These are phyloP conservation scores for Mucuna pruriens DNA, from an alignment of 306 rosid species.

Conservation along the genomic window DNA sequence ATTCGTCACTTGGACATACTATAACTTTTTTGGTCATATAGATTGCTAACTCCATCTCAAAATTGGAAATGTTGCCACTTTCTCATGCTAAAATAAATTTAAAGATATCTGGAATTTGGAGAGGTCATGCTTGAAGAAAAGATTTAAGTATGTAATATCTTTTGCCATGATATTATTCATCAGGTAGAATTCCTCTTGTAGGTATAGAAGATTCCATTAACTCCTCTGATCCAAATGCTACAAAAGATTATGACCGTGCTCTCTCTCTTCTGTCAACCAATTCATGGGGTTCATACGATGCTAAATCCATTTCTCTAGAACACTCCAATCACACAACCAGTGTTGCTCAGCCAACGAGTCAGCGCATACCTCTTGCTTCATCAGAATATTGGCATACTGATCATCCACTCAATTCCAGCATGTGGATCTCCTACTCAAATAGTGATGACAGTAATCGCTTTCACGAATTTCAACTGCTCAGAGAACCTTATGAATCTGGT, in stretches of 20 bases:
- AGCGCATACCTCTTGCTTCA: slow-evolving; percentile 46
- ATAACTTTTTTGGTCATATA: neutral
- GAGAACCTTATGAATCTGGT: slow-evolving; percentile 50
- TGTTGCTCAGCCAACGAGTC: slow-evolving; percentile 46
- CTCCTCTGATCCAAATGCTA: slow-evolving; percentile 47
- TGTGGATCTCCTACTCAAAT: too few species aligned
- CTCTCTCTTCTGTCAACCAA: slow-evolving; percentile 99
- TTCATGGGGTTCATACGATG: slow-evolving; percentile 56
- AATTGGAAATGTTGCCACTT: neutral
- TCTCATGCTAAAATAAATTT: neutral
- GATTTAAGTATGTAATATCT: neutral
- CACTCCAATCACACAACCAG: slow-evolving; percentile 35
- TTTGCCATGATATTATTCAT: neutral
- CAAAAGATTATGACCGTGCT: slow-evolving; percentile 72
- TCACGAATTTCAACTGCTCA: slow-evolving; percentile 59
- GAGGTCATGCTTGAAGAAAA: neutral
- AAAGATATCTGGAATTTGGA: neutral
- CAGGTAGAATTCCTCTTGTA: slow-evolving; percentile 38
- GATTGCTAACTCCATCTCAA: neutral
- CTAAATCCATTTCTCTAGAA: slow-evolving; percentile 47
- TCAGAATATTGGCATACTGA: slow-evolving; percentile 54
- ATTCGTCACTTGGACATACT: neutral
- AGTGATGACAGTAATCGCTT: slow-evolving; percentile 46
- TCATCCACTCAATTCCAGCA: slow-evolving; percentile 41
- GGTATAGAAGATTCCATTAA: slow-evolving; percentile 61